These are phyloP conservation scores for Psilocybe subaeruginosa DNA, from an alignment of 768 basidiomycete genomes.

Conservation along the genomic window DNA sequence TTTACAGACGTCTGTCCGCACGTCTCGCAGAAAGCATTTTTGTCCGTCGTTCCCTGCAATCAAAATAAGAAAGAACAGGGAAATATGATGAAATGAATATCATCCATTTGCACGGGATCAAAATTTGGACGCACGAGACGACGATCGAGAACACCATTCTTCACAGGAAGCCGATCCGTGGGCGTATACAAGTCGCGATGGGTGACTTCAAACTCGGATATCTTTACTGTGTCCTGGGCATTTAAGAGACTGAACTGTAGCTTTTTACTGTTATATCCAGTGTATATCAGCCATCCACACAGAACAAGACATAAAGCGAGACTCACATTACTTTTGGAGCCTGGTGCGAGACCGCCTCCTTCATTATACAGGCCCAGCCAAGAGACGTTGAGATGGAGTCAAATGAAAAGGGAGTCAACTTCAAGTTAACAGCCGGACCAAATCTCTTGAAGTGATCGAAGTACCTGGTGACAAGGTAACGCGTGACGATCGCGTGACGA, in stretches of 20 bases:
- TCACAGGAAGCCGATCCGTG: conserved; percentile 81
- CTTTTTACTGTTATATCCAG: conserved; percentile 66
- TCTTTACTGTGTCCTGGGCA: conserved; percentile 93
- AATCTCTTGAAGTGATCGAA: conserved; percentile 2
- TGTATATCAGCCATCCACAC: conserved; percentile 9
- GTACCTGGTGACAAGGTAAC: conserved; percentile 34
- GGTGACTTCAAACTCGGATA: conserved; percentile 96
- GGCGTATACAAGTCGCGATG: conserved; percentile 90
- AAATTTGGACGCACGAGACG: conserved; percentile 64
- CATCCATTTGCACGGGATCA: not conserved
- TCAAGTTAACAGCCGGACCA: conserved; percentile 4
- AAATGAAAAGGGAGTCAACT: not conserved
- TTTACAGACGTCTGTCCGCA: conserved; percentile 91
- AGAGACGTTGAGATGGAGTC: conserved; percentile 6
- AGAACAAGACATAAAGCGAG: not conserved
- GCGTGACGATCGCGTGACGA: conserved; percentile 41
- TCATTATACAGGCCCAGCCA: conserved; percentile 49
- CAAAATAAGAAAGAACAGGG: not conserved
- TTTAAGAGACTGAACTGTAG: conserved; percentile 95
- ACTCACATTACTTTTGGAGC: conserved; percentile 84
- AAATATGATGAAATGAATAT: not conserved
- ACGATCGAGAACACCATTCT: conserved; percentile 91
- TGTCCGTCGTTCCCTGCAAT: conserved; percentile 89
- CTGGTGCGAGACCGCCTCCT: conserved; percentile 79
- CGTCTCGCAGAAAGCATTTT: conserved; percentile 90